Evolutionary conservation across 192 early-diverging fungal genomes (phyloP).

Genomic region (Pilaira anomala): DNA sequence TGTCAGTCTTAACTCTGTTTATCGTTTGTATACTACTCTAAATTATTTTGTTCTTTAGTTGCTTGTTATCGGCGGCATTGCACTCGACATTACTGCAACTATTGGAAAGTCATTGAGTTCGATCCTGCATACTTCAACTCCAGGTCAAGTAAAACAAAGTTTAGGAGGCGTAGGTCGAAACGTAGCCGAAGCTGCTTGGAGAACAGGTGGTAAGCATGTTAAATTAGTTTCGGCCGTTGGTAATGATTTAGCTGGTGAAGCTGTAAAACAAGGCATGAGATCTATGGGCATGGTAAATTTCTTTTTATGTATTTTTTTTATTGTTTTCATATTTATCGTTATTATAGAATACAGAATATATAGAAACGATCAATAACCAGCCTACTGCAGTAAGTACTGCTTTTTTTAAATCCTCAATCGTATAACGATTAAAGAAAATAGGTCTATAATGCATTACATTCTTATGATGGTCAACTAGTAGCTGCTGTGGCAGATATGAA

Average conservation of each 20-base stretch:
- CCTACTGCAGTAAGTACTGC: conserved; percentile 57
- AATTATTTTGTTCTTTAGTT: conserved; percentile 37
- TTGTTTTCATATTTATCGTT: too few relatives aligned
- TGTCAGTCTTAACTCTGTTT: neutral
- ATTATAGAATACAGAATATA: conserved; percentile 30
- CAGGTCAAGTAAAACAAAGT: conserved; percentile 62
- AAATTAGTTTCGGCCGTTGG: conserved; percentile 70
- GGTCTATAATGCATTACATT: conserved; percentile 77
- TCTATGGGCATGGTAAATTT: conserved; percentile 58
- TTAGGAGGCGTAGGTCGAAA: conserved; percentile 93
- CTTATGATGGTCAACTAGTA: conserved; percentile 64
- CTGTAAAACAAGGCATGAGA: conserved; percentile 52
- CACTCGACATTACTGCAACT: conserved; percentile 78
- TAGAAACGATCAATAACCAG: conserved; percentile 30
- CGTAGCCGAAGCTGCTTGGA: conserved; percentile 75
- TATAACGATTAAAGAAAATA: conserved; percentile 11
- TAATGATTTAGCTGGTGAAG: conserved; percentile 60
- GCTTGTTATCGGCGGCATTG: conserved; percentile 84
- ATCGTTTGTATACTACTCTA: neutral
- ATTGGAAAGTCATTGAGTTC: neutral
- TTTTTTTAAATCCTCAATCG: too few relatives aligned
- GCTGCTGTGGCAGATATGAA: conserved; percentile 93
- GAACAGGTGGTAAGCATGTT: conserved; percentile 57
- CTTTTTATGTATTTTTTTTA: conserved; percentile 15
- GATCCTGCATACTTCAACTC: conserved; percentile 61